These are phyloP conservation scores for Aspergillus novoparasiticus DNA, from an alignment of 2,329 filamentous ascomycete genomes.

Conservation along the genomic window DNA sequence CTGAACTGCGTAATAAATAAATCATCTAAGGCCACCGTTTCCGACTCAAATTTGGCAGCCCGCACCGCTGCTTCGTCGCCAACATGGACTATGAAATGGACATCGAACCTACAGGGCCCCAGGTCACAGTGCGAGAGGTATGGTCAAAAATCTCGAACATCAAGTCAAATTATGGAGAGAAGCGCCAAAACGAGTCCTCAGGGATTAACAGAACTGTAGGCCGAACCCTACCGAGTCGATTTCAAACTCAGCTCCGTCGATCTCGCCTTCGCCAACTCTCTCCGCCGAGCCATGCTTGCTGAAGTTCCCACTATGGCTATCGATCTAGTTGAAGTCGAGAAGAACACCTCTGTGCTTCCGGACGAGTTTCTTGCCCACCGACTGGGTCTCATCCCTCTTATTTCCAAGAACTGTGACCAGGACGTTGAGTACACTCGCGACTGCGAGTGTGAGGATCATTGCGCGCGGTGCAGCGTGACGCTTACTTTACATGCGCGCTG, in stretches of 20 bases:
- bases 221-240: constrained; percentile 78
- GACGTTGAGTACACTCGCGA: constrained; percentile 84
- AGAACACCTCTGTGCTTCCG: constrained; percentile 92
- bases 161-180: not conserved
- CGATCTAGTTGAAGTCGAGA: constrained; percentile 89
- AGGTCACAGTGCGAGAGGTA: constrained; percentile 52
- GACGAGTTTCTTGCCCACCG: constrained; percentile 96
- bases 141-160: not conserved
- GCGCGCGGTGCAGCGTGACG: constrained; percentile 85
- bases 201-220: constrained; percentile 52
- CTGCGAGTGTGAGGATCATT: constrained; percentile 95
- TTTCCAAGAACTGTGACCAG: constrained; percentile 78
- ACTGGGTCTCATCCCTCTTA: constrained; percentile 84
- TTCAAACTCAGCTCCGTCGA: constrained; percentile 90
- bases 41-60: constrained; percentile 17
- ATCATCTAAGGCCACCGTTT: not conserved
- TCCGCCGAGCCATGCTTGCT: constrained; percentile 87
- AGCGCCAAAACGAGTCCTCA: not conserved
- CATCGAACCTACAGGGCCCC: constrained; percentile 50
- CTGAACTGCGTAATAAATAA: not conserved
- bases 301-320: constrained; percentile 95
- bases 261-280: constrained; percentile 86
- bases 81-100: constrained; percentile 52
- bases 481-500: constrained; percentile 84
- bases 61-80: constrained; percentile 27